Evolutionary conservation across 2,329 filamentous ascomycete genomes (phyloP).

Genomic region (Hymenoscyphus fraxineus): DNA sequence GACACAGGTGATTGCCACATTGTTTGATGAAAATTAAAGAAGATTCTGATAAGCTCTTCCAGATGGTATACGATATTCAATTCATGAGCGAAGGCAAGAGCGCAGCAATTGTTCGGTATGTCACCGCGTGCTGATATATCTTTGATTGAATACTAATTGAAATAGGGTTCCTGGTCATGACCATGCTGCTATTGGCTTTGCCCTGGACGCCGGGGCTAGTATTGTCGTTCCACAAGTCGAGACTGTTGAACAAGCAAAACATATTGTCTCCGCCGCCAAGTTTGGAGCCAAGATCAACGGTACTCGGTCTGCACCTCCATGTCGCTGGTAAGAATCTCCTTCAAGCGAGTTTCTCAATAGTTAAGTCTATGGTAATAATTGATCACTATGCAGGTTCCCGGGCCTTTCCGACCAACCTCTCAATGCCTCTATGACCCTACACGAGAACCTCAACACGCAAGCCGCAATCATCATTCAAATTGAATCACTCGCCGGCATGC

Average conservation of each 20-base stretch:
- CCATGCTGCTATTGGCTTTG: slow-evolving; percentile 45
- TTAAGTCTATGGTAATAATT: not conserved
- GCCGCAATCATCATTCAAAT: slow-evolving; percentile 48
- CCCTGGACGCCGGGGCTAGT: slow-evolving; percentile 47
- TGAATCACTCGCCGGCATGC: slow-evolving; percentile 41
- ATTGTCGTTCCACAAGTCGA: slow-evolving; percentile 47
- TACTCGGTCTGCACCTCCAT: slow-evolving; percentile 45
- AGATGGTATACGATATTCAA: slow-evolving; percentile 46
- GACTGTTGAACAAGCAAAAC: slow-evolving; percentile 44
- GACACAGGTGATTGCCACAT: slow-evolving; percentile 36
- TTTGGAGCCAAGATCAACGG: slow-evolving; percentile 40
- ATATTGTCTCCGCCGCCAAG: slow-evolving; percentile 43
- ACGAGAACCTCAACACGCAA: slow-evolving; percentile 43
- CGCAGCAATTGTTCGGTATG: slow-evolving; percentile 43
- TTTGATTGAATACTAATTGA: not conserved
- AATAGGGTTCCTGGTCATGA: slow-evolving; percentile 43
- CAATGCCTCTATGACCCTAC: slow-evolving; percentile 36
- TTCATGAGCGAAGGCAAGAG: slow-evolving; percentile 45
- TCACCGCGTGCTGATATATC: not conserved
- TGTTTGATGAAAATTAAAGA: not conserved
- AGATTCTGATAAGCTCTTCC: not conserved
- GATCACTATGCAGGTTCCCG: slow-evolving; percentile 27
- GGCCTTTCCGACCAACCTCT: slow-evolving; percentile 39
- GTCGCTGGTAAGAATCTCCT: slow-evolving; percentile 30
- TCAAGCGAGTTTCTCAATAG: not conserved